A percentile compares a stretch with the other conserved stretches of the same genome.
These are phyloP conservation scores for Colletotrichum endophyticum DNA, from an alignment of 2,329 filamentous ascomycete species.

Conservation along the genomic window DNA sequence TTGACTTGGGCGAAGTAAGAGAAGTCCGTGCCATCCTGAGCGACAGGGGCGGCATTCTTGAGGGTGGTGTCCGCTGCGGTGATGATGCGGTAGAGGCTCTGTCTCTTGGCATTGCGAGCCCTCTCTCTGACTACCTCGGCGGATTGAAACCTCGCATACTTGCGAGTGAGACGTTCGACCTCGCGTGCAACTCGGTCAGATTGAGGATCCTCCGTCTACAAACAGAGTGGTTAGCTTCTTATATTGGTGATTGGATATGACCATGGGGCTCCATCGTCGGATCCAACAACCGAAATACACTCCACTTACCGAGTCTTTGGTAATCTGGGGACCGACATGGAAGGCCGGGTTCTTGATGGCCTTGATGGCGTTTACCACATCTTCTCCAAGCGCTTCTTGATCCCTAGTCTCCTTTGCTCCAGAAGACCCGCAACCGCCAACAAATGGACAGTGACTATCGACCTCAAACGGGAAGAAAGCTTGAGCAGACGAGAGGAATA, in stretches of 20 bases:
- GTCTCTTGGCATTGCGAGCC: slow-evolving; percentile 33
- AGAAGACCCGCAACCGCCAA: slow-evolving; percentile 29
- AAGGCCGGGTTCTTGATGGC: slow-evolving; percentile 38
- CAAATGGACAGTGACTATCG: slow-evolving; percentile 35
- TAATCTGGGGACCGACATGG: slow-evolving; percentile 22
- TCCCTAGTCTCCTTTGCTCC: slow-evolving; percentile 17
- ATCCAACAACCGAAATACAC: background rate
- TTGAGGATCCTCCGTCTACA: slow-evolving; percentile 35
- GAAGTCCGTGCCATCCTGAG: slow-evolving; percentile 70
- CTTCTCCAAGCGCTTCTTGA: background rate
- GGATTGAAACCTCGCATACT: slow-evolving; percentile 37
- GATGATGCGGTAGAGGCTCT: slow-evolving; percentile 53
- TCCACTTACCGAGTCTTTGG: background rate
- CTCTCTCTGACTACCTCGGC: slow-evolving; percentile 23
- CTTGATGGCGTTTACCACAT: slow-evolving; percentile 10
- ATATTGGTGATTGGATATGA: background rate
- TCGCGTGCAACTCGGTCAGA: slow-evolving; percentile 41
- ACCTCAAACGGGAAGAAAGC: slow-evolving; percentile 52
- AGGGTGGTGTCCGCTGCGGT: slow-evolving; percentile 49
- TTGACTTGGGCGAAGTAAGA: slow-evolving; percentile 67
- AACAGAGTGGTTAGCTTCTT: background rate
- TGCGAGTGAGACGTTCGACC: slow-evolving; percentile 41
- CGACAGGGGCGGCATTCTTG: slow-evolving; percentile 57
- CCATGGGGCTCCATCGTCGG: background rate
- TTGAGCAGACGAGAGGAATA: slow-evolving; percentile 49